Conservation (phyloP, 2,329 filamentous ascomycete species). For the Boeremia exigua region DNA sequence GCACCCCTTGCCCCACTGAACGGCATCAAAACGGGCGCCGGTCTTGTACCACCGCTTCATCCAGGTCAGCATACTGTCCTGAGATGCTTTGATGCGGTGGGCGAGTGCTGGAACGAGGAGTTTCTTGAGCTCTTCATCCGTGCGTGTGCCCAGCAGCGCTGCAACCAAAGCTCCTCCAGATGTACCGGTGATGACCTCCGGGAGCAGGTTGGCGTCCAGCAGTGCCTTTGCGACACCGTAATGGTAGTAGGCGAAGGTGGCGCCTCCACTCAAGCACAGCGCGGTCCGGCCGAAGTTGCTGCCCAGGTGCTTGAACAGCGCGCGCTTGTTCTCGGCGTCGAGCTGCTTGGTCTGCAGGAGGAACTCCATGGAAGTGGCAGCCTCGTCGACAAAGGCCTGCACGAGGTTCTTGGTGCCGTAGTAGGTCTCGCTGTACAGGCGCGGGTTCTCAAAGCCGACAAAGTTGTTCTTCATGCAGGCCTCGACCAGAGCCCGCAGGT, state of each 20-base stretch:
- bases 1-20: conserved; percentile 86
- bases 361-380: conserved; percentile 71
- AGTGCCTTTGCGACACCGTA: conserved; percentile 91
- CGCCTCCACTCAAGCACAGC: conserved; percentile 89
- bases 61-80: conserved; percentile 79
- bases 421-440: conserved; percentile 96
- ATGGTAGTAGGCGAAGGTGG: conserved; percentile 95
- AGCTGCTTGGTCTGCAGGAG: conserved; percentile 73
- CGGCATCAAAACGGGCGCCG: conserved; percentile 89
- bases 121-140: conserved; percentile 85
- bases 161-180: conserved; percentile 93
- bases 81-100: conserved; percentile 81
- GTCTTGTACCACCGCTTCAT: conserved; percentile 86
- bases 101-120: conserved; percentile 89
- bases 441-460: conserved; percentile 89
- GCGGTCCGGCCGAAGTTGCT: conserved; percentile 93
- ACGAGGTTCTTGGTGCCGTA: conserved; percentile 96
- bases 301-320: conserved; percentile 84
- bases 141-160: conserved; percentile 84
- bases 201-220: conserved; percentile 82
- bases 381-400: conserved; percentile 88
- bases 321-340: conserved; percentile 73
- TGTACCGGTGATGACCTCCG: conserved; percentile 94
- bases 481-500: conserved; percentile 78
- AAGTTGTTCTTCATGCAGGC: conserved; percentile 98